Percentiles rank a stretch among this genome's conserved stretches.
Conservation (phyloP, 1,284 basidiomycete genomes). For the Calocybe gambosa region DNA sequence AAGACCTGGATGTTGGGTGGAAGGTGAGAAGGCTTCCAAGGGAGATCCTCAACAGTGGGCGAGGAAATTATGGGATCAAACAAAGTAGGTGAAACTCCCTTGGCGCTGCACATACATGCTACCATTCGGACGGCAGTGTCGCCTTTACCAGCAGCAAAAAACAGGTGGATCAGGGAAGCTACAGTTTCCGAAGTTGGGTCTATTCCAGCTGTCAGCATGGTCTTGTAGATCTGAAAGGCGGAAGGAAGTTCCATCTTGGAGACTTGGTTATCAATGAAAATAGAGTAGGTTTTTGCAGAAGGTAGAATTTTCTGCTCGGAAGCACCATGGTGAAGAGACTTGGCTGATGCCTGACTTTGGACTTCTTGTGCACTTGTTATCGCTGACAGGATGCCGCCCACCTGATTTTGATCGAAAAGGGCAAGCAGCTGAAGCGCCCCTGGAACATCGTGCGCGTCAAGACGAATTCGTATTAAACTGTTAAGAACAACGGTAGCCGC, state of each 20-base stretch:
- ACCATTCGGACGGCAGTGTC: conserved; percentile 45
- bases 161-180: conserved; percentile 49
- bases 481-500: conserved; percentile 56
- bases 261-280: conserved; percentile 57
- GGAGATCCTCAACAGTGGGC: conserved; percentile 12
- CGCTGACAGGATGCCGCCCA: conserved; percentile 19
- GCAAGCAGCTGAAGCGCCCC: conserved; percentile 41
- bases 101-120: conserved; percentile 34
- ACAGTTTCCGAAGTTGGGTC: conserved; percentile 41
- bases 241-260: conserved; percentile 37
- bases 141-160: conserved; percentile 41
- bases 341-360: neutral
- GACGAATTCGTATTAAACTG: conserved; percentile 50
- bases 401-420: conserved; percentile 34
- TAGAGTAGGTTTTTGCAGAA: conserved; percentile 56
- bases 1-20: conserved; percentile 44
- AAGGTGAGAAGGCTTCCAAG: conserved; percentile 30
- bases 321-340: neutral
- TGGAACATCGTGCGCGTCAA: conserved; percentile 49
- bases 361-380: conserved; percentile 27
- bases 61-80: conserved; percentile 15
- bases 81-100: conserved; percentile 15
- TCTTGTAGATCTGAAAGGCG: conserved; percentile 40
- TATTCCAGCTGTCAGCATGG: conserved; percentile 39
- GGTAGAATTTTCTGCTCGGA: conserved; percentile 27